Base-by-base conservation (phyloP, 257 asterid genomes). In the Primulina huaijiensis region DNA sequence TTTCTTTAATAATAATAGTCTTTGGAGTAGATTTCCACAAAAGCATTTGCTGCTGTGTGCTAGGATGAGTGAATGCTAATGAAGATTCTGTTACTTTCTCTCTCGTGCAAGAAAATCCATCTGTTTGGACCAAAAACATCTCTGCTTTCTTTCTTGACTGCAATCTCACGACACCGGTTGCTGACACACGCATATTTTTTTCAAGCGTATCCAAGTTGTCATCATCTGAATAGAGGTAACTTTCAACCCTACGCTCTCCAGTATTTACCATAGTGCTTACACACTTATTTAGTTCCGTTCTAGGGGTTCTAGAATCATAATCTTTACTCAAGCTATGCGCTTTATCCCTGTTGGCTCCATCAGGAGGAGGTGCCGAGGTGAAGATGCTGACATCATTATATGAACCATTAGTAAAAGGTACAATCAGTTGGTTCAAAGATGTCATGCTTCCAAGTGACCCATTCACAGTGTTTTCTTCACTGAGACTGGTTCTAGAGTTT, bases 31-130 rank as follows among this genome's bases (percentile, higher is more conserved):
- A 94, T 84, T 91, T 89, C 99, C 99, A 94, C 85, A 89, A 70
- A 80, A 94, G 99, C 95, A 88, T 94, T 83, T 94, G 99, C 78
- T 89, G 99, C 84, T 91, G 99, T 52, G 99, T 94, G 82, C 95
- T 89, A 33, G 99, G 97, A 78, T 94, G 97, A 73, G 97, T 88
- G 81, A 94, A 94, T 17, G 95, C 97, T 85, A 94, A 82, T 64
- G 99, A 94, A 80, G 99, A 84, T 77, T 94, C 99, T 20, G 93
- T 91, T 56, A 94, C 99, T 83, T 88, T 94, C 76, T 94, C 99
- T 81, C 99, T 80, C 52, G 88, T 74, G 82, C 99, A 94, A 58
- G 97, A 91, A 81, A 87, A 82, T 40, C 99, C 99, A 83, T 94
- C 97, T 58, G 99, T 94, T 71, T 97, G 90, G 63, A 91, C 97